A percentile compares a stretch with the other conserved stretches of the same genome.
Evolutionary conservation across 1,139 yeast genomes (phyloP).

Genomic region (Arxiozyma heterogenica): DNA sequence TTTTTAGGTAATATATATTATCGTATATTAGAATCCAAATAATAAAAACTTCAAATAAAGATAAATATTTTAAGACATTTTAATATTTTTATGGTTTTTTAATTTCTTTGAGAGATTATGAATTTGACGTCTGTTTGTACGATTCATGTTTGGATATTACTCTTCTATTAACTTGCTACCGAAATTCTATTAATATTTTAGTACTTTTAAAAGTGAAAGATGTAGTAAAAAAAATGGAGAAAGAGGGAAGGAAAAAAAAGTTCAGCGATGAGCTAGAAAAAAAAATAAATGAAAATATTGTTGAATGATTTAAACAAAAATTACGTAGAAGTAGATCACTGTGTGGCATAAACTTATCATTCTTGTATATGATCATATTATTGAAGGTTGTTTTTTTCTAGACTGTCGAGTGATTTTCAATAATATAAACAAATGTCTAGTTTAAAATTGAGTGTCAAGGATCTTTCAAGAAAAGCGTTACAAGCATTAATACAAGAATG

Average conservation of each 20-base stretch:
- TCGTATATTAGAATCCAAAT: neutral
- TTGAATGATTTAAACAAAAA: too few species aligned
- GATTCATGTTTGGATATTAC: too few species aligned
- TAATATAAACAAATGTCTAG: neutral
- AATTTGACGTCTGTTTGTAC: neutral
- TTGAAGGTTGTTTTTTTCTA: too few species aligned
- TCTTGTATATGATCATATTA: neutral
- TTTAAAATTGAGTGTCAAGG: conserved; percentile 5
- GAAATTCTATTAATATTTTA: too few species aligned
- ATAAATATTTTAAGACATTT: neutral
- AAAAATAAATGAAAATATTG: too few species aligned
- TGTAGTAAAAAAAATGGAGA: neutral
- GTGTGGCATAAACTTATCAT: neutral
- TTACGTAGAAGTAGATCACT: too few species aligned
- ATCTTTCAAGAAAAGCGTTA: conserved; percentile 17
- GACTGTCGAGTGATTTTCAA: too few species aligned
- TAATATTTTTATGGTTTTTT: neutral
- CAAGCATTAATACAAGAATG: conserved; percentile 21
- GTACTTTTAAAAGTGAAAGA: too few species aligned
- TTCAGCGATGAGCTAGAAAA: neutral
- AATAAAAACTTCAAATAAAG: neutral
- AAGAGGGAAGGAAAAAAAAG: too few species aligned
- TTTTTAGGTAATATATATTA: conserved; percentile 2
- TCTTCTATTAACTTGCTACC: neutral
- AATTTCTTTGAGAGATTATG: too few species aligned